Base-by-base conservation (phyloP, 441 rosid species). In the Pelargonium myrrhifolium region DNA sequence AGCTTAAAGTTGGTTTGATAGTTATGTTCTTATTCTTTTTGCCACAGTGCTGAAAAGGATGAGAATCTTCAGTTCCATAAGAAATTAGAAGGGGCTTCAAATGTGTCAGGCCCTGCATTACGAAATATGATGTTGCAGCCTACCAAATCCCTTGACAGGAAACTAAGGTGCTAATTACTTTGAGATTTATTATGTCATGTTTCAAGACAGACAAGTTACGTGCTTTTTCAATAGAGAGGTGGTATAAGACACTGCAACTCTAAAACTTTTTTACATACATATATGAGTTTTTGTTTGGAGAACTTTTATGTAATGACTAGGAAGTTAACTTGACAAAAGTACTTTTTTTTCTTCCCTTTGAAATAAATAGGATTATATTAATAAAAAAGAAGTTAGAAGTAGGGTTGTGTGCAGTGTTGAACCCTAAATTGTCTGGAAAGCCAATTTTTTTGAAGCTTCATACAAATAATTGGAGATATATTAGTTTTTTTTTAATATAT, bases 31-130 rank as follows among this genome's bases (percentile, higher is more conserved):
- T n/a, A 62, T 67, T 74, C 73, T 58, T 75, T 74, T 49, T 74
- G 74, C 58, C 64, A 78, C 86, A 95, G 98, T 80, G 81, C 88
- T 76, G 96, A 86, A 79, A 95, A 86, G 72, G 94, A 91, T 75
- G 97, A 87, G 24, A 85, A 74, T 71, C 79, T 85, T 73, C 93
- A 82, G 68, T 83, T 87, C 75, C 84, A 84, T 69, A 76, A 85
- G 76, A 92, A 84, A 77, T 74, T 83, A 72, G 99, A 90, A 72
- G 83, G 75, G 51, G 78, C 86, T 76, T 73, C 97, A 67, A 85
- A 88, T 78, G 78, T 83, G 26, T 78, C 85, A 1, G 90, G 90
- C 77, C 82, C 83, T 76, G 80, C 96, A 49, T 76, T 87, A 75
- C 86, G 87, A 68, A 86, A 85, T 87, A 71, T 85, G 79, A 92